These are phyloP conservation scores for Luvunga scandens DNA, from an alignment of 345 rosid species.

Conservation along the genomic window DNA sequence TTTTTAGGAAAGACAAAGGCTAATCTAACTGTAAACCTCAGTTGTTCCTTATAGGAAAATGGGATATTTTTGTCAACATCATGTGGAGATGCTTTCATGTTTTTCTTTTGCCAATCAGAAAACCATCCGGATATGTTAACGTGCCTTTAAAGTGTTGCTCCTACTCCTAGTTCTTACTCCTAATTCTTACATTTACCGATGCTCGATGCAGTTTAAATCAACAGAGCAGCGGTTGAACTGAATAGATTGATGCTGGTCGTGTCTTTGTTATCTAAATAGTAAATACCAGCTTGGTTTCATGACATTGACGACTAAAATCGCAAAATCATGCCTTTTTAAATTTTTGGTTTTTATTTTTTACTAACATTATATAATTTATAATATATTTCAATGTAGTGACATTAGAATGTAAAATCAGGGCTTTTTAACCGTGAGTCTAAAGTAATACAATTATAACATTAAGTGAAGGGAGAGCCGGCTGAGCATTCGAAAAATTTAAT, in stretches of 20 bases:
- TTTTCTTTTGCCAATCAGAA: neutral
- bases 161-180: neutral
- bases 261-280: neutral
- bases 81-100: neutral
- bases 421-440: too few species aligned
- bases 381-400: too few species aligned
- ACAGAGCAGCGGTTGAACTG: neutral
- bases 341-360: too few species aligned
- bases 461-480: too few species aligned
- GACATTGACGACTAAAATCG: neutral
- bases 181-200: neutral
- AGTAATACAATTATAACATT: too few species aligned
- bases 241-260: neutral
- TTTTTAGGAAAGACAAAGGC: conserved; percentile 12
- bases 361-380: too few species aligned
- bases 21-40: neutral
- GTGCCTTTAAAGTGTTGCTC: neutral
- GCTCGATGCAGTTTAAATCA: neutral
- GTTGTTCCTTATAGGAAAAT: neutral
- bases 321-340: neutral
- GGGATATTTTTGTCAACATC: neutral
- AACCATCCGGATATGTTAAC: neutral
- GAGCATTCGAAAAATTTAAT: too few species aligned
- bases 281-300: neutral
- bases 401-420: too few species aligned